Percentiles rank a stretch among this genome's conserved stretches.
phyloP scores from a whole-genome alignment of 176 grass and related monocot species.

The Phyllostachys edulis region DNA sequence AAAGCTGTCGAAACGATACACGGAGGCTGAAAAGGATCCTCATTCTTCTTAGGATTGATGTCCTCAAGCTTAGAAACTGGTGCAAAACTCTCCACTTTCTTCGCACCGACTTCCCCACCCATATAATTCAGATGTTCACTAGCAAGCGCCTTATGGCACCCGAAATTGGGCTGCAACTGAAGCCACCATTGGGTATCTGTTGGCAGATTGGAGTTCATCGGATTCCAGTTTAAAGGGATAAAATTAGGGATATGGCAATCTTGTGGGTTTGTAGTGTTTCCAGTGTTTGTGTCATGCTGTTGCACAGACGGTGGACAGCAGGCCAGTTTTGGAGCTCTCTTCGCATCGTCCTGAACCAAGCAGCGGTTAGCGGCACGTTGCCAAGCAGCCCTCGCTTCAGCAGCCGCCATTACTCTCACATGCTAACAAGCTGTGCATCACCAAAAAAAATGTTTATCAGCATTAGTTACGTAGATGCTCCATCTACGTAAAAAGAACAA shows the following conservation, averaged over 20 bases:
- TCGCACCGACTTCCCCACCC: constrained; percentile 11
- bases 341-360: constrained; percentile 89
- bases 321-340: constrained; percentile 76
- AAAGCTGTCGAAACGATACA: constrained; percentile 48
- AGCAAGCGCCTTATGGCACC: constrained; percentile 50
- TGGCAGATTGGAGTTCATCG: constrained; percentile 50
- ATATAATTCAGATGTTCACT: constrained; percentile 46
- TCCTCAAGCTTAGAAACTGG: constrained; percentile 37
- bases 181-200: constrained; percentile 79
- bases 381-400: constrained; percentile 93
- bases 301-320: constrained; percentile 46
- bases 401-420: constrained; percentile 74
- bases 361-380: constrained; percentile 85
- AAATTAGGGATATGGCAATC: constrained; percentile 49
- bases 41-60: constrained; percentile 18
- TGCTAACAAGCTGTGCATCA: constrained; percentile 26
- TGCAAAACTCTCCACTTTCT: constrained; percentile 27
- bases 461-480: not conserved
- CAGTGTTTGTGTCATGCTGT: constrained; percentile 33
- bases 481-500: not conserved
- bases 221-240: constrained; percentile 71
- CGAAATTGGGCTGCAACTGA: constrained; percentile 78
- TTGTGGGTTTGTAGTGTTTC: constrained; percentile 20
- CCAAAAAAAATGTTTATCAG: not conserved
- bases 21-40: constrained; percentile 36